Base-by-base conservation (phyloP, 495 filamentous ascomycete species). In the Penicillium maclennaniae region DNA sequence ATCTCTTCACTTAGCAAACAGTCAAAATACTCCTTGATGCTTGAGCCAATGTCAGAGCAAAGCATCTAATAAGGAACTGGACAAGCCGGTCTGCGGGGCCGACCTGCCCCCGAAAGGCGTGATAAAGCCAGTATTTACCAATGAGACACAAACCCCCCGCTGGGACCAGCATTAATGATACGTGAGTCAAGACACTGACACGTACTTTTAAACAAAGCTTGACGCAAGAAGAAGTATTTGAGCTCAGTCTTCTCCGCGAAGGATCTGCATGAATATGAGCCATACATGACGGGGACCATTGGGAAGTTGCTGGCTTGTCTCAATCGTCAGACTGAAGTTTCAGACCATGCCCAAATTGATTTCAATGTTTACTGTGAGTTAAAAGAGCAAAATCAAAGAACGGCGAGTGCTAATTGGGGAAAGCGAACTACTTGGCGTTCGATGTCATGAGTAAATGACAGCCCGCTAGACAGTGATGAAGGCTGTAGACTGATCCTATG, bases 201-300 rank as follows among this genome's bases (percentile, higher is more conserved):
- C 5, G 5, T 23, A 23, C n/a, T 53, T 19, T 19, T 53, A 2
- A 2, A 23, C 23, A 23, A 23, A 23, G 36, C 47, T 15, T 37
- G 47, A 20, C 34, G 44, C 21, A 54, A 54, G 27, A 47, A 37
- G 17, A 47, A 27, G 20, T 43, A 54, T 15, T 20, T 54, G 12
- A 48, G 44, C 23, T 44, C 51, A 15, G 51, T 36, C 31, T 54
- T 54, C 17, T 47, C 51, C 2, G 38, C 51, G 6, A 54, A 23
- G 26, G 17, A 25, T 20, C 15, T 54, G 26, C n/a, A 17, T 47
- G 45, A 54, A 12, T 54, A 47, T 43, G 44, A 47, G 19, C 51
- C 51, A 1, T 17, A 47, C 15, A 47, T 54, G 51, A 41, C 43
- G 9, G 36, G 21, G 15, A 36, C 41, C 27, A 26, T 54, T 43